Evolutionary conservation across 306 rosid species (phyloP).

Genomic region (Arachis stenosperma): DNA sequence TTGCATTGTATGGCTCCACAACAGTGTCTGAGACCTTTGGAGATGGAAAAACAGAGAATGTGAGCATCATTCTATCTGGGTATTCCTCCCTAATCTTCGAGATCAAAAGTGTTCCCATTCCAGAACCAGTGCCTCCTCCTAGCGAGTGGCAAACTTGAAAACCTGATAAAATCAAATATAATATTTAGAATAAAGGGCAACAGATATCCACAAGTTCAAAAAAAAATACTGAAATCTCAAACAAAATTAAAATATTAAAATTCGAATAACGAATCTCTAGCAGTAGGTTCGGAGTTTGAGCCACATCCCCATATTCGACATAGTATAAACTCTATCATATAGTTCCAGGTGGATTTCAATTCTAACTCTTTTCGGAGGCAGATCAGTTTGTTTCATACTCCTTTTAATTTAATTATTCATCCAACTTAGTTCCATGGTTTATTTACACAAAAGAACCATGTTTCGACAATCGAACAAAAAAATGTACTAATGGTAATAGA

Average conservation of each 20-base stretch:
- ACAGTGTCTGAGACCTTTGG: conserved; percentile 99
- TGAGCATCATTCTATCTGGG: conserved; percentile 94
- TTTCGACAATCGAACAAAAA: conserved; percentile 11
- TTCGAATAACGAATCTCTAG: neutral
- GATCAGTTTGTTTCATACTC: conserved; percentile 1
- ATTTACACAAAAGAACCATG: neutral
- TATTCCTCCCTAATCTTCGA: conserved; percentile 94
- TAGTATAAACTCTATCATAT: neutral
- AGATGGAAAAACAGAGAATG: conserved; percentile 92
- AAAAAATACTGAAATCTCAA: neutral
- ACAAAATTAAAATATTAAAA: neutral
- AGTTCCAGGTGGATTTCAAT: conserved; percentile 1
- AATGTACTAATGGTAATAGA: neutral
- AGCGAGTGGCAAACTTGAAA: conserved; percentile 97
- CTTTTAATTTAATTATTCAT: neutral
- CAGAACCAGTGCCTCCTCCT: conserved; percentile 97
- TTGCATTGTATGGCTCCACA: conserved; percentile 96
- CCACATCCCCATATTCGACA: neutral
- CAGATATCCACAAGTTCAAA: neutral
- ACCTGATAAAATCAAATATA: conserved; percentile 52
- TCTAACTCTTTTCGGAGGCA: neutral
- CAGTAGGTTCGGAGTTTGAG: conserved; percentile 1
- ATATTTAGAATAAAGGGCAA: neutral
- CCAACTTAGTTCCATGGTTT: neutral
- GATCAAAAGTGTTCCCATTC: conserved; percentile 90